Evolutionary conservation across 2,329 filamentous ascomycete genomes (phyloP), one percentile per base, ranked within the genome.

Genomic region (Ophiostoma perfectum): DNA sequence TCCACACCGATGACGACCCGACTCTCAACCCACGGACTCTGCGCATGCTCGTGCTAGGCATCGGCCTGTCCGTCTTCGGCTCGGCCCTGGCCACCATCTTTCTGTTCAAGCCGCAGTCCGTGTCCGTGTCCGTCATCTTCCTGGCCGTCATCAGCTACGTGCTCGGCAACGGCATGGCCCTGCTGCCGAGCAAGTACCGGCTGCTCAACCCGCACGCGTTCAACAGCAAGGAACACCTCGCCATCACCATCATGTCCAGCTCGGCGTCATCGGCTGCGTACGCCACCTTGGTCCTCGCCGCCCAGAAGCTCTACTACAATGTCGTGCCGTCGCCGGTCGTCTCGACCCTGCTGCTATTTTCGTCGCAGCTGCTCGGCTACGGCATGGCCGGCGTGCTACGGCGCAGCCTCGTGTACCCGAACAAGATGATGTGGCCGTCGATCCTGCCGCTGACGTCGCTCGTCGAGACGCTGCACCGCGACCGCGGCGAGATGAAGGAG

Each of bases 221-320:
- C 45, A 49, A 49, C 45, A 49, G 45, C 45, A 49, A 49, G n/a
- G 45, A 49, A 16, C 45, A 49, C 45, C 45, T 49, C 45, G 45
- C 45, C 45, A 16, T 49, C 12, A 49, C n/a, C 45, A 49, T 49
- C 45, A 49, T 49, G 45, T 49, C 45, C 45, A 49, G 45, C 45
- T 49, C 45, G 3, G 45, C 45, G 14, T 49, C 45, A 16, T 49
- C 45, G 45, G 45, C 45, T 5, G 45, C 45, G 11, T 49, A 49
- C 45, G 45, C 45, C 45, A 49, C 45, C 45, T 12, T 16, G 7
- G 45, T 49, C 11, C 45, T 49, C 45, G 45, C 45, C 45, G 45
- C 45, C 45, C 45, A 49, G 45, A 49, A 49, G 14, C 45, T 49
- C 45, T 49, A 49, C 45, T 49, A 49, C 14, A 49, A 49, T 49